Evolutionary conservation across 2,329 filamentous ascomycete species (phyloP), one percentile per base, ranked within the genome.

Genomic region (Blastomyces gilchristii): DNA sequence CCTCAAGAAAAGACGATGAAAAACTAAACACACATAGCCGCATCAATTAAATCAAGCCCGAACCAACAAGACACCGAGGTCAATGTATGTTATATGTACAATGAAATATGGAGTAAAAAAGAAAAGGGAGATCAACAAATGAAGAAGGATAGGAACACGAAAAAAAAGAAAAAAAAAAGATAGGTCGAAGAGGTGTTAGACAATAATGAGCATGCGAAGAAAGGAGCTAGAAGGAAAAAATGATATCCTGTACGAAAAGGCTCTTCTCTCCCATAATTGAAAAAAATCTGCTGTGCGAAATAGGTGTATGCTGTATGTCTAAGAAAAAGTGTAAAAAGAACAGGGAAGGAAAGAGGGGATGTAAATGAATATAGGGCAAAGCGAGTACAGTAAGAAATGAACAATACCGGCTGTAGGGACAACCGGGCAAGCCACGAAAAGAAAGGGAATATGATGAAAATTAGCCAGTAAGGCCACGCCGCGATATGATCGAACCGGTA

Each of bases 251-350:
- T 43, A 14, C 12, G n/a, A 52, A 6, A 61, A 67, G 64, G 61
- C 25, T 28, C n/a, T 52, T 28, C 47, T 41, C 49, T 41, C 49
- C 25, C 59, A 7, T 43, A 43, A 61, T 18, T 45, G 41, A 34
- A 53, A 56, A 56, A 52, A n/a, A 31, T 31, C 47, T 6, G 25
- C 43, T 59, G 58, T 49, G 43, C 43, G 34, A 34, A 16, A 49
- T 16, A 67, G 68, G 70, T 68, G 70, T 71, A 71, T 71, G 70
- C 65, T 64, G 67, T 67, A 65, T 67, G 64, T 65, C 53, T 57
- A 47, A 18, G 22, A 43, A 39, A 18, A 45, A 45, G 16, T 16
- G 12, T 18, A 7, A 16, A 22, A 34, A 49, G 31, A 34, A 34
- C n/a, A 22, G 31, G 18, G 45, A 34, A n/a, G 28, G 43, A 39